Conservation (phyloP, 768 basidiomycete genomes). For the Lentinula sp. region DNA sequence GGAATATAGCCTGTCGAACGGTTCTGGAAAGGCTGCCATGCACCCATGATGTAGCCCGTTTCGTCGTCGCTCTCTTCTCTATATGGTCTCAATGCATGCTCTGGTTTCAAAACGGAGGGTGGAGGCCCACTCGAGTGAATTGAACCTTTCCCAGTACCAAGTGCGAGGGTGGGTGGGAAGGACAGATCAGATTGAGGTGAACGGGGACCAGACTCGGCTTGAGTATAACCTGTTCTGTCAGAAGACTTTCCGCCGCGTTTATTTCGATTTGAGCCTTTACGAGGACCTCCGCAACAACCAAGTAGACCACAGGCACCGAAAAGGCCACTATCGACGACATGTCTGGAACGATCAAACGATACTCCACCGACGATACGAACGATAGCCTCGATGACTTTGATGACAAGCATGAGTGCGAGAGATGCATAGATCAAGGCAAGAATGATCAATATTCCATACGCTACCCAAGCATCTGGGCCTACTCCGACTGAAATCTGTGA, state of each 20-base stretch:
- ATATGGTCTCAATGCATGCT: conserved; percentile 72
- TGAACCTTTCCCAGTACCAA: conserved; percentile 33
- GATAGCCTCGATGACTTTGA: conserved; percentile 81
- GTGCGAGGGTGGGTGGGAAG: conserved; percentile 37
- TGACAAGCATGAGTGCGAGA: conserved; percentile 73
- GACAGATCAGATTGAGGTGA: conserved; percentile 18
- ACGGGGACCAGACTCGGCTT: conserved; percentile 1
- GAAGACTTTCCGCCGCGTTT: conserved; percentile 7
- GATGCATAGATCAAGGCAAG: conserved; percentile 77
- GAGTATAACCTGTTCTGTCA: not conserved
- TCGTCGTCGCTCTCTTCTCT: conserved; percentile 78
- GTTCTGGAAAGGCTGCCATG: conserved; percentile 75
- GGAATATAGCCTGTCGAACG: conserved; percentile 38
- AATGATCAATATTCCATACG: conserved; percentile 87
- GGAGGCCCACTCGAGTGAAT: conserved; percentile 50
- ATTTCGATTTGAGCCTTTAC: conserved; percentile 25
- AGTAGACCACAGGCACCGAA: conserved; percentile 73
- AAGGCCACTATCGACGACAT: conserved; percentile 81
- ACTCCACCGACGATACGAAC: conserved; percentile 71
- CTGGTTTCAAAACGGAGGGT: conserved; percentile 70
- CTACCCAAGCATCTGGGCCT: conserved; percentile 86
- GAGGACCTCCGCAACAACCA: conserved; percentile 52
- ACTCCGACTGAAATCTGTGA: conserved; percentile 75
- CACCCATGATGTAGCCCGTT: conserved; percentile 84
- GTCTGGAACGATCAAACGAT: conserved; percentile 79